phyloP scores from a whole-genome alignment of 225 moss, liverwort and hornwort genomes.

The Bryum argenteum region DNA sequence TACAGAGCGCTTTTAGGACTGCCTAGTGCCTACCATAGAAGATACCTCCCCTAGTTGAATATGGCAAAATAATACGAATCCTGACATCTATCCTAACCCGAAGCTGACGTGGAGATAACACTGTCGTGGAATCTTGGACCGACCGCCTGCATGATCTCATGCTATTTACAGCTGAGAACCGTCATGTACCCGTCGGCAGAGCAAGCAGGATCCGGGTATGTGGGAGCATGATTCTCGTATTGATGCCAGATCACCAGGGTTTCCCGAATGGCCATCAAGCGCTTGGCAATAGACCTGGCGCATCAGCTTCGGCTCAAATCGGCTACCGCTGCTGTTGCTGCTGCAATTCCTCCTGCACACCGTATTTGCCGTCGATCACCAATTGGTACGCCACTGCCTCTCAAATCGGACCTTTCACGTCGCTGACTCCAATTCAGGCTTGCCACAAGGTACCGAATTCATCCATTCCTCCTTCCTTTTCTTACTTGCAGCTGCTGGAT shows the following conservation, averaged over 20 bases:
- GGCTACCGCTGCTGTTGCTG: background rate
- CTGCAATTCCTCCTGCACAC: background rate
- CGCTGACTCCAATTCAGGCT: background rate
- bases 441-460: background rate
- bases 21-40: too few species aligned
- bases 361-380: background rate
- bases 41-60: too few species aligned
- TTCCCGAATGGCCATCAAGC: constrained; percentile 7
- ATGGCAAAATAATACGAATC: too few species aligned
- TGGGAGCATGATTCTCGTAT: background rate
- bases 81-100: too few species aligned
- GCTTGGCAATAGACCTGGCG: background rate
- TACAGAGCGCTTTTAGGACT: too few species aligned
- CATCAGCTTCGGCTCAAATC: background rate
- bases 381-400: background rate
- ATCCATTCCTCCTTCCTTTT: background rate
- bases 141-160: background rate
- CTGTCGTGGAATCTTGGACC: background rate
- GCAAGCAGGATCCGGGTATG: background rate
- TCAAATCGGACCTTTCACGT: background rate
- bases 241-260: constrained; percentile 31
- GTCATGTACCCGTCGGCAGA: background rate
- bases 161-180: background rate
- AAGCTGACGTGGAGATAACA: too few species aligned
- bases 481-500: background rate